Base-by-base conservation (phyloP, 768 basidiomycete species). In the Podaxis sp. region DNA sequence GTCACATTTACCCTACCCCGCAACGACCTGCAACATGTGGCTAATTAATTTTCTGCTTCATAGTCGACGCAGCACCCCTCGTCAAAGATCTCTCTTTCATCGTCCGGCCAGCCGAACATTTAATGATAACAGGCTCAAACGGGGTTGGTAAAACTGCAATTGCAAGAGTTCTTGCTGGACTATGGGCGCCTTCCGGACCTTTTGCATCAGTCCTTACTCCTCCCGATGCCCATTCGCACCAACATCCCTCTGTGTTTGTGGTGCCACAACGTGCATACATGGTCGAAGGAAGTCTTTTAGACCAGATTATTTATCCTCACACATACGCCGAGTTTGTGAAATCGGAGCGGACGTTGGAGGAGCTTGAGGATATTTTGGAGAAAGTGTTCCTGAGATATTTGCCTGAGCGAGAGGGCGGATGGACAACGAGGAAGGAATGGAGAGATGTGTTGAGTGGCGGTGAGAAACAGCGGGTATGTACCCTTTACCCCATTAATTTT, bases 221-320 rank as follows among this genome's bases (percentile, higher is more conserved):
- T 38, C 53, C 61, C 6, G 36, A 51, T n/a, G 58, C 50, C 11
- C 64, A 65, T 16, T 65, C 72, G 67, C 69, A 78, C 61, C 74
- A 78, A 66, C 67, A 84, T 16, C 73, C 76, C 11, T 85, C 86
- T 18, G 80, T 91, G n/a, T 88, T 92, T 63, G 86, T 97, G 59
- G 82, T 98, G 2, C 96, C 96, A 3, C 96, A 98, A 73, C 79
- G 95, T 13, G 88, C 94, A 23, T 98, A 98, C 72, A 92, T 98
- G 84, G 89, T 90, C 28, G 80, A 85, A 0, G 96, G 96, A 0
- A 89, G 87, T 63, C 74, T 98, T 48, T 76, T 96, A 14, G 95
- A 97, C 66, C 96, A 98, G 79, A 84, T 96, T 28, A 95, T 96
- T 62, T 98, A 97, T 71, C 94, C 95, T 5, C 86, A 95, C 71